Evolutionary conservation across 1,139 yeast genomes (phyloP), one percentile per base, ranked within the genome.

Genomic region (Hansenula sp.): DNA sequence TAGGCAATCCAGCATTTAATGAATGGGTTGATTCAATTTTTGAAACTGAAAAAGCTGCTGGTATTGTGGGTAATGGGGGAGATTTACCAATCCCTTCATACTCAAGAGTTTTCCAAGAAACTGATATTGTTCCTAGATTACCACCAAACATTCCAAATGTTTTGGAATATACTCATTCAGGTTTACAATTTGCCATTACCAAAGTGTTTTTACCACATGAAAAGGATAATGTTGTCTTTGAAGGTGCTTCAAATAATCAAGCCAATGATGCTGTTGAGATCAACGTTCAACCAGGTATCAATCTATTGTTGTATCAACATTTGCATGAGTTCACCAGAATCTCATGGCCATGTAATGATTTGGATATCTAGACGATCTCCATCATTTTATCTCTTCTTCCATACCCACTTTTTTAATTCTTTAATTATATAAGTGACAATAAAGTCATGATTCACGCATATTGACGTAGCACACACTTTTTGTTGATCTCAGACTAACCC

Each of bases 111-210:
- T 72, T 70, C 9, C 87, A 83, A 58, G 59, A 68, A 37, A 71
- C 72, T 29, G 91, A 84, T 55, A 51, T 73, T 16, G 77, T 84
- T 19, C 84, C 88, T 0, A 57, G 60, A 46, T 62, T 81, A 30
- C 91, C 90, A 5, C 83, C 85, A 13, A 60, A 70, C 3, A 17
- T 35, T 16, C 30, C 31, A 25, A 11, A 12, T 10, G 31, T 35
- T 25, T 62, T 59, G 1, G 44, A 66, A 19, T 76, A 63, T 51
- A 57, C 61, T 4, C 79, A 76, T 44, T 71, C 75, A 4, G 86
- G 86, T 0, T 65, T 70, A 36, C 76, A 75, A 46, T 73, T 79
- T 41, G 63, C 59, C 43, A 76, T 81, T 19, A 59, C 62, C 15
- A 74, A 74, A 43, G 59, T 57, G 16, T 62, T 64, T 1, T 46